Base-by-base conservation (phyloP, 768 basidiomycete species). In the Artomyces pyxidatus region DNA sequence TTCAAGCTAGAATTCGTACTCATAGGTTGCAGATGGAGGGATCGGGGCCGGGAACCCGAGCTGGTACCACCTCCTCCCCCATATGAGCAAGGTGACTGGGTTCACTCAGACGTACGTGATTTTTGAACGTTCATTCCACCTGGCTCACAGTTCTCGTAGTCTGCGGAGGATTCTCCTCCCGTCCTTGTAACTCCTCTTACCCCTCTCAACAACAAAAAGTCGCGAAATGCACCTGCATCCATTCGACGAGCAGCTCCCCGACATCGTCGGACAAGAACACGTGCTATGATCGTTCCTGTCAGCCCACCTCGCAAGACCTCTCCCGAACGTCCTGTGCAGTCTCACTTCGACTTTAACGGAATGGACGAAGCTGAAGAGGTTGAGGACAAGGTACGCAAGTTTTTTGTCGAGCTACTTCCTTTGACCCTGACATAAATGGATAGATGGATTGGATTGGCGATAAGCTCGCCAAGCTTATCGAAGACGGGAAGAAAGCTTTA, bases 361-460 rank as follows among this genome's bases (percentile, higher is more conserved):
- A 30, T 16, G 8, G 50, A 55, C 11, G 45, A 50, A 25, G 47
- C 5, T 8, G 54, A 49, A 9, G 56, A 47, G 1, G 22, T 51
- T 11, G 56, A 56, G 4, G 53, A 55, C 21, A 55, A 16, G 54
- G 56, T 57, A 8, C 26, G 47, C 47, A 16, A 45, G 10, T n/a
- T 22, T 37, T 8, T 14, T 32, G 39, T 32, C 14, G 22, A n/a
- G n/a, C n/a, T n/a, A n/a, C n/a, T n/a, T 19, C n/a, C 16, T 25
- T 12, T 29, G 12, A 29, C 29, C 19, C 40, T 56, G 19, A 56
- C 37, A 3, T 25, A 27, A 16, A 4, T 28, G 35, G 57, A 40
- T 58, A 88, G 74, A 89, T 90, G 84, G 85, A 88, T 56, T 88
- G 85, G 85, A 84, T 90, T 51, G 83, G 85, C 17, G 80, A 77